Base-by-base conservation (phyloP, 495 filamentous ascomycete species). In the Tuber brumale region DNA sequence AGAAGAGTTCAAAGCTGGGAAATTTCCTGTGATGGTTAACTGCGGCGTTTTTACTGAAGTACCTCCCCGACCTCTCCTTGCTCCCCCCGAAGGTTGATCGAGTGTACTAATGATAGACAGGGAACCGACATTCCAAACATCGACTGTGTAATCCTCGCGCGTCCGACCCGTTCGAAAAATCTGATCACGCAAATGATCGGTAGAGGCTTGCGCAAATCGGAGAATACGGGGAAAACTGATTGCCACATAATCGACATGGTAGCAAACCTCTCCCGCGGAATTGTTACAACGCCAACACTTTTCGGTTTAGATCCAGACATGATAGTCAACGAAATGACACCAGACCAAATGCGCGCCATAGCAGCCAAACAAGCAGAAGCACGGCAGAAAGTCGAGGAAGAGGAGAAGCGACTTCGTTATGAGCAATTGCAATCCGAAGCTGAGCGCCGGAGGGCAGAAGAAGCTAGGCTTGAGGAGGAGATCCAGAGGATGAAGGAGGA, bases 211-310 rank as follows among this genome's bases (percentile, higher is more conserved):
- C 90, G 95, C 46, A 66, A 66, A 35, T 66, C 57, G 12, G 85
- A 97, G 44, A 87, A 91, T 81, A 86, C 91, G 3, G 92, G 88
- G 1, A 99, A 99, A 82, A 83, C 90, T 61, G 89, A 98, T 80
- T 99, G 95, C 79, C 95, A 97, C 83, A 86, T 99, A 70, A 95
- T 99, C 77, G 95, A 99, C 83, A 94, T 99, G 93, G 95, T 98
- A 1, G 90, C 93, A 0, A 91, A 89, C 19, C 85, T 98, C 21
- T 87, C 89, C 73, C 90, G 90, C 0, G 95, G 96, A 0, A 91
- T 99, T 72, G 86, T 97, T 1, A 94, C 94, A 19, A 93, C 92
- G 0, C 96, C 95, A 1, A 97, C 95, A 0, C 86, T 99, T 14
- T 97, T 99, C 78, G 95, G 95, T 1, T 88, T 99, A 6, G 93